A percentile compares a stretch with the other conserved stretches of the same genome.
These are phyloP conservation scores for Pythium volutum DNA, from an alignment of 352 stramenopile species.

Conservation along the genomic window DNA sequence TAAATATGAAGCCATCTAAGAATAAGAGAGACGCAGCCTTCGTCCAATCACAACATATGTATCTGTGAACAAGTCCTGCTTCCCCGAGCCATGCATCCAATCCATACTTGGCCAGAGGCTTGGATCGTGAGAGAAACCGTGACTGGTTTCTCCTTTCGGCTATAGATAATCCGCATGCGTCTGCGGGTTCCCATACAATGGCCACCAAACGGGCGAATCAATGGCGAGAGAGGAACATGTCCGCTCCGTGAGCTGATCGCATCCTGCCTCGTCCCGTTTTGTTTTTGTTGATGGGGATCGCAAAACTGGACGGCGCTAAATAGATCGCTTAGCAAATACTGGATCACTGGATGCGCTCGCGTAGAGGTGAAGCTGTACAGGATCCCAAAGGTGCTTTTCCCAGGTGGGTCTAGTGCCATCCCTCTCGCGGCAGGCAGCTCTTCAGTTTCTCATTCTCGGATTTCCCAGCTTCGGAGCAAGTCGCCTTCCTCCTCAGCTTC, in stretches of 20 bases:
- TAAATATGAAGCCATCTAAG: too few species aligned
- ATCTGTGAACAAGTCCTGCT: too few species aligned
- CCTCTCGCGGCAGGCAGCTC: background rate
- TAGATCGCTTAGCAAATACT: too few species aligned
- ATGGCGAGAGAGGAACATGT: conserved; percentile 11
- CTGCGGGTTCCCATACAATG: background rate
- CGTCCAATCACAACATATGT: too few species aligned
- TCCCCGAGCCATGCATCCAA: too few species aligned
- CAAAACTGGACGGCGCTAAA: background rate
- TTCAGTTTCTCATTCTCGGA: conserved; percentile 21
- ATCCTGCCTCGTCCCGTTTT: background rate
- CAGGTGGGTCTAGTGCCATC: background rate
- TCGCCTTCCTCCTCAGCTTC: background rate
- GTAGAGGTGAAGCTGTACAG: too few species aligned
- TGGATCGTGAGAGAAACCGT: background rate
- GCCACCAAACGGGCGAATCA: conserved; percentile 5
- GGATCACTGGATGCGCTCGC: background rate
- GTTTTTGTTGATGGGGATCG: background rate
- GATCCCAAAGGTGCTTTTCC: background rate
- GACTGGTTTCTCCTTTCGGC: background rate
- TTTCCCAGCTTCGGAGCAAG: conserved; percentile 15
- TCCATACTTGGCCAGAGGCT: background rate
- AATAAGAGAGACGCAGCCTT: too few species aligned
- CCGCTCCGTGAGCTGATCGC: background rate
- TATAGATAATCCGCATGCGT: background rate